Base-by-base conservation (phyloP, 257 asterid species). In the Solanum peruvianum region DNA sequence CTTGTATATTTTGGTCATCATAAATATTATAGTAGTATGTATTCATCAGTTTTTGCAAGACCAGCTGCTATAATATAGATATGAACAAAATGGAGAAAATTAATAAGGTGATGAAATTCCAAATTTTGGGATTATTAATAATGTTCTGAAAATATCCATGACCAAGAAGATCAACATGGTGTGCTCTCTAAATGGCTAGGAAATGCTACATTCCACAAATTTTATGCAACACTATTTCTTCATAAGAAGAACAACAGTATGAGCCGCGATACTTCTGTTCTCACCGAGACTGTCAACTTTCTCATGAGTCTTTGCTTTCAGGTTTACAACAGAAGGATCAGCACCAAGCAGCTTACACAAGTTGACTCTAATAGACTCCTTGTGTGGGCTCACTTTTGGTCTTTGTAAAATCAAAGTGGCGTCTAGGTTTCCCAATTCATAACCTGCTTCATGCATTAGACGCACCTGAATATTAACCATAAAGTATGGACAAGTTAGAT, bases 241-340 rank as follows among this genome's bases (percentile, higher is more conserved):
- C 93, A 94, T 92, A 69, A 97, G 98, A 41, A 97, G 98, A 84
- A 97, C 98, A 21, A 95, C 96, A 1, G 98, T 97, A 82, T 97
- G 99, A 25, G 99, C 98, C 10, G 99, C 99, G 71, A 97, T 97
- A 86, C 99, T 97, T 88, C 99, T 91, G 83, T 97, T 97, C 91
- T 97, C 99, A 86, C 98, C 99, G 3, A 95, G 98, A 88, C 99
- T 97, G 84, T 97, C 99, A 9, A 97, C 99, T 87, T 94, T 97
- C 92, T 97, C 99, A 47, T 97, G 99, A 81, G 99, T 97, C 90
- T 95, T 97, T 14, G 99, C 98, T 90, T 97, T 97, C 73, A 97
- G 92, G 89, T 97, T 97, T 52, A 97, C 98, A 23, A 87, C 98
- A 0, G 96, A 89, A 75, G 96, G 97, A 87, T 97, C 98, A 4